Evolutionary conservation across 2,329 filamentous ascomycete species (phyloP).

Genomic region (Phoma sp.): DNA sequence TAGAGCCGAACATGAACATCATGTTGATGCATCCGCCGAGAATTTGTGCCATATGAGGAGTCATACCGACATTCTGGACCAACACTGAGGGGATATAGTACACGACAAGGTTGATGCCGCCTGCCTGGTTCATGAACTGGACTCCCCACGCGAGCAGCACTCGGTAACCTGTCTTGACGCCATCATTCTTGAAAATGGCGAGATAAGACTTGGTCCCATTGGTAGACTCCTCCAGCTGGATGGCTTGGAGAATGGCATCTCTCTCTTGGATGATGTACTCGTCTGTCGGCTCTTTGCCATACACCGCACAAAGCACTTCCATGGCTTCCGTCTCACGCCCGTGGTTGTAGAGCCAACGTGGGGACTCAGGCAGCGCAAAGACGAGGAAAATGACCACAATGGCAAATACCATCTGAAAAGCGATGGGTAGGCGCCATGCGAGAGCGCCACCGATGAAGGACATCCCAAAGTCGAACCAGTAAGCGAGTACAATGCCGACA

Average conservation of each 20-base stretch:
- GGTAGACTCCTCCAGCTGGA: neutral
- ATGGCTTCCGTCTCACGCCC: constrained; percentile 41
- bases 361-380: constrained; percentile 54
- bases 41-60: constrained; percentile 48
- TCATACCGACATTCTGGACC: constrained; percentile 1
- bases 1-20: constrained; percentile 18
- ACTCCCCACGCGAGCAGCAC: constrained; percentile 25
- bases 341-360: constrained; percentile 54
- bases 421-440: constrained; percentile 55
- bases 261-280: neutral
- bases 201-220: neutral
- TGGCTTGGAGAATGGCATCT: neutral
- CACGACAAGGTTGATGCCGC: constrained; percentile 24
- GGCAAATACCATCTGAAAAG: constrained; percentile 56
- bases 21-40: constrained; percentile 63
- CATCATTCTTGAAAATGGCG: neutral
- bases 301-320: neutral
- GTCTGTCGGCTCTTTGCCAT: neutral
- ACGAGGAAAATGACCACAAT: constrained; percentile 50
- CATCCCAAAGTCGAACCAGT: constrained; percentile 44
- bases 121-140: constrained; percentile 31
- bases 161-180: neutral
- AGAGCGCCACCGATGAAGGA: constrained; percentile 7
- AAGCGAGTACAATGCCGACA: constrained; percentile 45
- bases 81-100: constrained; percentile 10